Evolutionary conservation across 2,329 filamentous ascomycete genomes (phyloP).

Genomic region (Pyricularia grisea): DNA sequence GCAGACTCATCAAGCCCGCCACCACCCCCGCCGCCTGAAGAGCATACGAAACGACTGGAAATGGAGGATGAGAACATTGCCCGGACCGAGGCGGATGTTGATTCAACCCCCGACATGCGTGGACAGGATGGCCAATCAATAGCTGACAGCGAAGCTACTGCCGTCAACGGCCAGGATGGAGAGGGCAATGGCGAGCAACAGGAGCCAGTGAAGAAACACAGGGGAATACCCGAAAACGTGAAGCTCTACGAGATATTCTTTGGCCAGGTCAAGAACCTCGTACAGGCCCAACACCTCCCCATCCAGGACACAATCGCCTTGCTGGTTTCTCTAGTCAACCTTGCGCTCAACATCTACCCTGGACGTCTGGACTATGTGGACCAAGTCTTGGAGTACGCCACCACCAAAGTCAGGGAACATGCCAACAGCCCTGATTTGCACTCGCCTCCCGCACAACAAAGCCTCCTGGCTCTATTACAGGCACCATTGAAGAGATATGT

Average conservation of each 20-base stretch:
- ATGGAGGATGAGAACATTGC: constrained; percentile 18
- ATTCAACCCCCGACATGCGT: constrained; percentile 9
- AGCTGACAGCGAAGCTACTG: constrained; percentile 36
- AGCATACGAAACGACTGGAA: constrained; percentile 13
- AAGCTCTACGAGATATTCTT: constrained; percentile 98
- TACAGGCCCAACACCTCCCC: constrained; percentile 80
- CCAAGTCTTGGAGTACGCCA: constrained; percentile 83
- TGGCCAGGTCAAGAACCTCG: constrained; percentile 85
- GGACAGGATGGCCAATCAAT: constrained; percentile 29
- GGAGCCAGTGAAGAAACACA: constrained; percentile 23
- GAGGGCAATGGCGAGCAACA: constrained; percentile 13
- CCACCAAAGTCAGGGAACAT: constrained; percentile 77
- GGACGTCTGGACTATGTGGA: constrained; percentile 90
- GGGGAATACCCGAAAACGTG: constrained; percentile 63
- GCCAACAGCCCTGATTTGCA: constrained; percentile 94
- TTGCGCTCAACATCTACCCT: constrained; percentile 93
- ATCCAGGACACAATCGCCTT: constrained; percentile 93
- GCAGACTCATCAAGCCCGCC: constrained; percentile 11
- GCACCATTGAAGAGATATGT: constrained; percentile 83
- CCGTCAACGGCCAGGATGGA: constrained; percentile 33
- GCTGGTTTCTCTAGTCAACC: constrained; percentile 84
- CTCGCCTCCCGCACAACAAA: constrained; percentile 77
- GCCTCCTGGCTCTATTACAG: constrained; percentile 80
- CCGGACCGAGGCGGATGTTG: constrained; percentile 20
- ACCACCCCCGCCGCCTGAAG: constrained; percentile 6